Conservation (phyloP, 306 rosid species). For the Corylus avellana region DNA sequence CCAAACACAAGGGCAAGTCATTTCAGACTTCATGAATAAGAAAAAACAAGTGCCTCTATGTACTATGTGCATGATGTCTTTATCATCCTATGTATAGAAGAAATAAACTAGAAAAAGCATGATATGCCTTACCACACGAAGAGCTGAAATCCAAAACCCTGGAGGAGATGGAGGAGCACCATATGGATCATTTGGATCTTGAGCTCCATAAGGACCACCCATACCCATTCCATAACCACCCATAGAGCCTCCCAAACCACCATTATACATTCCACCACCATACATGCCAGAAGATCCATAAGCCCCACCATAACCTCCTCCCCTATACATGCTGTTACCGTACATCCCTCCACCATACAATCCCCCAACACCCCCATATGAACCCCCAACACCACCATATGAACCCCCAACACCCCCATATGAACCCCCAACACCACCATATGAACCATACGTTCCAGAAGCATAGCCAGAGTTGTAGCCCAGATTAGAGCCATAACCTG, state of each 20-base stretch:
- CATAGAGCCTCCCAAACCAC: conserved; percentile 75
- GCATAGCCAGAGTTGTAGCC: conserved; percentile 65
- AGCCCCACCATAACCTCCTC: conserved; percentile 72
- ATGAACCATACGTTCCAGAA: conserved; percentile 43
- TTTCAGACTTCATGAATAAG: not conserved
- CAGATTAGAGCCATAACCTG: conserved; percentile 75
- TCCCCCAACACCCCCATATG: conserved; percentile 48
- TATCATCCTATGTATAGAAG: conserved; percentile 16
- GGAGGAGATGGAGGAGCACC: conserved; percentile 93
- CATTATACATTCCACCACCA: conserved; percentile 87
- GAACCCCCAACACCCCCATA: too few relatives aligned
- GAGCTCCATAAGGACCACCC: conserved; percentile 88
- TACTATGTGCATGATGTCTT: conserved; percentile 3
- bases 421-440: too few relatives aligned
- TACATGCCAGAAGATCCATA: conserved; percentile 88
- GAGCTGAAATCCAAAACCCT: conserved; percentile 85
- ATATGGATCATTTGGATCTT: conserved; percentile 93
- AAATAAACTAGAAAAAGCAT: conserved; percentile 20
- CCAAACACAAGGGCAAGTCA: not conserved
- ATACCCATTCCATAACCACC: conserved; percentile 90
- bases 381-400: not conserved
- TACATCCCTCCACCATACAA: conserved; percentile 84
- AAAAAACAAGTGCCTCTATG: not conserved
- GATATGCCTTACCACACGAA: conserved; percentile 75
- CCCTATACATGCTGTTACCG: conserved; percentile 76